A percentile compares a stretch with the other conserved stretches of the same genome.
These are phyloP conservation scores for Corylus americana DNA, from an alignment of 306 rosid species.

Conservation along the genomic window DNA sequence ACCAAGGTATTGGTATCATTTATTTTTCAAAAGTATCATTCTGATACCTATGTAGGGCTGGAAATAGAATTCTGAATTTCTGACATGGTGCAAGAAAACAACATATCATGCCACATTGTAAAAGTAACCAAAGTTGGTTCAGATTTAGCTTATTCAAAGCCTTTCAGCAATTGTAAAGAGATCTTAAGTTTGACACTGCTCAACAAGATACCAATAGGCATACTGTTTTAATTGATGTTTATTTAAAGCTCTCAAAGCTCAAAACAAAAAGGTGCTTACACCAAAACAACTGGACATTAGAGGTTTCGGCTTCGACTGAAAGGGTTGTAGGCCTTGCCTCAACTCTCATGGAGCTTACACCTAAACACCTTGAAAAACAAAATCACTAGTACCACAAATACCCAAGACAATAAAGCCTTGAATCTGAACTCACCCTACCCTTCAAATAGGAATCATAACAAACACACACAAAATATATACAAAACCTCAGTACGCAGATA, in stretches of 20 bases:
- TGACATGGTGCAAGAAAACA: not conserved
- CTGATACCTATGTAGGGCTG: not conserved
- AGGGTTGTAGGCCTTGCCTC: not conserved
- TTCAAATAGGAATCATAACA: not conserved
- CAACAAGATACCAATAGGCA: too few relatives aligned
- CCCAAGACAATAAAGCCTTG: not conserved
- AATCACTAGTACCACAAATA: not conserved
- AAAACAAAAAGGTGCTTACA: not conserved
- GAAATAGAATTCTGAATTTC: not conserved
- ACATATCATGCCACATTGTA: not conserved
- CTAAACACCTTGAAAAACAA: not conserved
- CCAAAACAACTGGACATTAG: not conserved
- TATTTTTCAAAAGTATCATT: not conserved
- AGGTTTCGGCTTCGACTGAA: not conserved
- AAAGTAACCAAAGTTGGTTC: too few relatives aligned
- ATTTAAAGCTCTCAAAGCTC: not conserved
- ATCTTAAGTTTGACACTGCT: too few relatives aligned
- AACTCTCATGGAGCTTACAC: not conserved
- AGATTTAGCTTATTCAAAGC: too few relatives aligned
- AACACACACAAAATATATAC: too few relatives aligned
- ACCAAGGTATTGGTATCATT: not conserved
- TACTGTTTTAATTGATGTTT: not conserved
- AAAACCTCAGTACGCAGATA: too few relatives aligned
- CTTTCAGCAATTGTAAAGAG: too few relatives aligned
- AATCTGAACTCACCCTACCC: not conserved